Evolutionary conservation across 345 rosid species (phyloP).

Genomic region (Brassica incana): DNA sequence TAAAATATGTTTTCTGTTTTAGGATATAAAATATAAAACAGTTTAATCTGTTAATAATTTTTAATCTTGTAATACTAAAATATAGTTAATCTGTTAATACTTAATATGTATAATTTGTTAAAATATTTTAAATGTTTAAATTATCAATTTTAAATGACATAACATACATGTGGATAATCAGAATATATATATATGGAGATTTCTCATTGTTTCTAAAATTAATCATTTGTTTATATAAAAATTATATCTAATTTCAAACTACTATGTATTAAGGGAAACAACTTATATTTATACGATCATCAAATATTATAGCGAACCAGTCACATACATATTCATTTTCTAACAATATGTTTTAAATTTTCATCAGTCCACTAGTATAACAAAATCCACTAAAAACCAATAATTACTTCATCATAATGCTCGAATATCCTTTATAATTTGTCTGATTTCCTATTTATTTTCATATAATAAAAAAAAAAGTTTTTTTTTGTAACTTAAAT

Average conservation of each 20-base stretch:
- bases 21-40: not conserved
- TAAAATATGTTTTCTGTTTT: not conserved
- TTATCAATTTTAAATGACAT: not conserved
- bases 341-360: not conserved
- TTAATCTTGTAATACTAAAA: not conserved
- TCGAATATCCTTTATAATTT: not conserved
- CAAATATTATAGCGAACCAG: not conserved
- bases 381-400: not conserved
- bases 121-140: not conserved
- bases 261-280: not conserved
- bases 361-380: slow-evolving; percentile 12
- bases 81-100: not conserved
- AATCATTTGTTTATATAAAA: not conserved
- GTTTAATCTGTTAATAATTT: not conserved
- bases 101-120: not conserved
- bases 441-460: not conserved
- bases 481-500: not conserved
- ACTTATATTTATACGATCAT: not conserved
- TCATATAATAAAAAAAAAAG: not conserved
- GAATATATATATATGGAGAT: not conserved
- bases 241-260: not conserved
- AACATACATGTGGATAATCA: not conserved
- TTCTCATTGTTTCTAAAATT: not conserved
- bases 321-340: not conserved
- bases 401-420: slow-evolving; percentile 2